Evolutionary conservation across 2,329 filamentous ascomycete species (phyloP).

Genomic region (Byssoonygena ceratinophila): DNA sequence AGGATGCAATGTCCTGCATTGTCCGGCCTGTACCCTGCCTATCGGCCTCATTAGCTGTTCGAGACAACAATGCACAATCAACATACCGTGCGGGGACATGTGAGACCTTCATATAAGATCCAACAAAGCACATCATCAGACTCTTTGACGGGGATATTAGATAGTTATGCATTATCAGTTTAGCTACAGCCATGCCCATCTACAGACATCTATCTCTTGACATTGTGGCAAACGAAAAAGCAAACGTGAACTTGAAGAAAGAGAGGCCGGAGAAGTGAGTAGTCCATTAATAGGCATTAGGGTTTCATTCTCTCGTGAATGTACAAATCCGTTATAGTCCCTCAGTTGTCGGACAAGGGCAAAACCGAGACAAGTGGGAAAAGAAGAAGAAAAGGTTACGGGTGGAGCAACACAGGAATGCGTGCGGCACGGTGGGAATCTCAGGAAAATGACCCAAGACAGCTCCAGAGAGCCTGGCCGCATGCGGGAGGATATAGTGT

Average conservation of each 20-base stretch:
- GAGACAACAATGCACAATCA: background rate
- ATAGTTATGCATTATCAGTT: constrained; percentile 8
- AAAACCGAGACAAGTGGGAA: background rate
- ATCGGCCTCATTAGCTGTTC: background rate
- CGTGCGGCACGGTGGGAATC: constrained; percentile 6
- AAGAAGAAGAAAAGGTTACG: constrained; percentile 1
- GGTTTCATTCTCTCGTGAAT: constrained; percentile 11
- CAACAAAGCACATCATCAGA: background rate
- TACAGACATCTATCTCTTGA: constrained; percentile 5
- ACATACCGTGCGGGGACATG: background rate
- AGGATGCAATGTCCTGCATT: background rate
- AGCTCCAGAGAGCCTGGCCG: background rate
- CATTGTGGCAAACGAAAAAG: background rate
- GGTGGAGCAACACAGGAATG: background rate
- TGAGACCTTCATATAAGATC: background rate
- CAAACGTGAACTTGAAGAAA: background rate
- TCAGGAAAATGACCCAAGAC: background rate
- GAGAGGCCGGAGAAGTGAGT: background rate
- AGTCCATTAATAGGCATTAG: constrained; percentile 9
- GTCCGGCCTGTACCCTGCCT: background rate
- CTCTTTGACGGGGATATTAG: background rate
- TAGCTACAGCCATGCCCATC: constrained; percentile 8
- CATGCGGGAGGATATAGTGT: constrained; percentile 3
- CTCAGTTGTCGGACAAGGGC: background rate
- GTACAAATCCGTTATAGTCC: constrained; percentile 1